These are phyloP conservation scores for Tuber microsphaerosporum DNA, from an alignment of 495 filamentous ascomycete genomes.

Conservation along the genomic window DNA sequence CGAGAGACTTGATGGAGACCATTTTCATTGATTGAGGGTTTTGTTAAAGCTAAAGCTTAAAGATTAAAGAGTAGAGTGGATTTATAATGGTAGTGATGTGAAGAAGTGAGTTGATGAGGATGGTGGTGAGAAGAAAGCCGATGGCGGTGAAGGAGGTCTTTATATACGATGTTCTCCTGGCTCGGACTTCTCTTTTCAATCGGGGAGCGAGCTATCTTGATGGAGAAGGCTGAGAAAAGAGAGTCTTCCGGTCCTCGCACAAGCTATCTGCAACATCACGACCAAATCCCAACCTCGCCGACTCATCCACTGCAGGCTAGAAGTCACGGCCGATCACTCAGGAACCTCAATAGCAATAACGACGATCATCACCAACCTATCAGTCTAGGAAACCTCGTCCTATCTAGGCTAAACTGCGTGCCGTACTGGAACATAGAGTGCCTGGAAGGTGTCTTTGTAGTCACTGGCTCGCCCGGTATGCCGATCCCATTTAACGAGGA, in stretches of 20 bases:
- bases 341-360: background rate
- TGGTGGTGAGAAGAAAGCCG: background rate
- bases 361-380: background rate
- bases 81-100: background rate
- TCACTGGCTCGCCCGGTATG: background rate
- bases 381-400: background rate
- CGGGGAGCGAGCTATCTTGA: background rate
- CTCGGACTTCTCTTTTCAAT: background rate
- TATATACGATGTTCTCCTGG: background rate
- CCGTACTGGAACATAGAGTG: background rate
- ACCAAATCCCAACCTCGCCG: background rate
- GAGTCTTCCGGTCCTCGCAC: background rate
- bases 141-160: background rate
- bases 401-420: background rate
- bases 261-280: background rate
- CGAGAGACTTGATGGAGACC: conserved; percentile 1
- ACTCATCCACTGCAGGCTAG: background rate
- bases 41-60: background rate
- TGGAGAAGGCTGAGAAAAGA: background rate
- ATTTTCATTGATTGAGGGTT: background rate
- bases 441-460: background rate
- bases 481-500: background rate
- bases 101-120: background rate
- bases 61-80: background rate
- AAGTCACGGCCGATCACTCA: background rate